phyloP scores from a whole-genome alignment of 192 early-diverging fungal genomes.

The Phycomyces blakesleeanus region DNA sequence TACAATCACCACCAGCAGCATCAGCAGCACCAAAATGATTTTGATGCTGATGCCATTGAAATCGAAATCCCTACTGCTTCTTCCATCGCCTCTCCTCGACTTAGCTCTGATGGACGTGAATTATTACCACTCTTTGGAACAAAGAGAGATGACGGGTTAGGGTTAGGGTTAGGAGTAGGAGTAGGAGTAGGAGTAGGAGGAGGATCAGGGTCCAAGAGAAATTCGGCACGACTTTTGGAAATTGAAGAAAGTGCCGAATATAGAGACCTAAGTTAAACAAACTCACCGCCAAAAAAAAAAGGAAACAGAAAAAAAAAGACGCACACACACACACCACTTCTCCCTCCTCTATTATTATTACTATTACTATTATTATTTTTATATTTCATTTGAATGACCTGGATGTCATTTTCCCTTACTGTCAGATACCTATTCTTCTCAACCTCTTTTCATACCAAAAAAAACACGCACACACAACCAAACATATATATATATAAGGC shows the following conservation, averaged over 20 bases:
- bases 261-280: slow-evolving; percentile 2
- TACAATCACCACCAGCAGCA: slow-evolving; percentile 2
- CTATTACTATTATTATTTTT: neutral
- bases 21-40: neutral
- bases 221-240: slow-evolving; percentile 7
- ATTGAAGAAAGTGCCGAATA: slow-evolving; percentile 18
- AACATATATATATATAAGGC: too few relatives aligned
- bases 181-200: too few relatives aligned
- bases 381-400: too few relatives aligned
- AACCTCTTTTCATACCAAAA: too few relatives aligned
- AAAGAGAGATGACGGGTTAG: neutral
- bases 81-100: neutral
- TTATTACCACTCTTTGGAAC: neutral
- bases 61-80: slow-evolving; percentile 32
- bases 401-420: too few relatives aligned
- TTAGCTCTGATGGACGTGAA: slow-evolving; percentile 10
- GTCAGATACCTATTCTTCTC: too few relatives aligned
- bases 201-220: slow-evolving; percentile 8
- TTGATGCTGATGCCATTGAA: slow-evolving; percentile 29
- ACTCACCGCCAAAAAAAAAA: neutral
- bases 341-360: neutral
- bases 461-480: too few relatives aligned
- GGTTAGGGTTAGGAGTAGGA: too few relatives aligned
- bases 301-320: neutral
- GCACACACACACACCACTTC: neutral